A percentile compares a stretch with the other conserved stretches of the same genome.
Evolutionary conservation across 2,329 filamentous ascomycete species (phyloP).

Genomic region (Pyrenochaeta sp.): DNA sequence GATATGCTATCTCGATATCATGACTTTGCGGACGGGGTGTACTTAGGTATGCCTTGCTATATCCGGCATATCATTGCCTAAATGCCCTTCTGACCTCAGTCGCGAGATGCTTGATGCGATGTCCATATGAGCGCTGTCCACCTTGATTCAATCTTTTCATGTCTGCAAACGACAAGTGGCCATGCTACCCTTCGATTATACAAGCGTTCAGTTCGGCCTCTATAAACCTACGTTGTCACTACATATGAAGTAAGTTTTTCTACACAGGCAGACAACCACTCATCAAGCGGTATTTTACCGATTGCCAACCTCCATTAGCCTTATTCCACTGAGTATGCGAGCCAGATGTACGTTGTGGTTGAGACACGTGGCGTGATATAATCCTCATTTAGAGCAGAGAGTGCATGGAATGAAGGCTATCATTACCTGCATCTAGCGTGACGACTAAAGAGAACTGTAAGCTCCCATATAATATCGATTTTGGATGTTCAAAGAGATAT

Average conservation of each 20-base stretch:
- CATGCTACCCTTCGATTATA: background rate
- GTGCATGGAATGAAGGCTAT: slow-evolving; percentile 1
- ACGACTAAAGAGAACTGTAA: background rate
- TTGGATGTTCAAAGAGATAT: background rate
- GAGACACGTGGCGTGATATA: background rate
- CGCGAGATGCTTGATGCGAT: background rate
- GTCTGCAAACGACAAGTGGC: background rate
- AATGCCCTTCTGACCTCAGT: slow-evolving; percentile 1
- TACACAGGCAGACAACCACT: background rate
- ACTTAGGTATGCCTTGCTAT: background rate
- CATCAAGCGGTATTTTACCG: background rate
- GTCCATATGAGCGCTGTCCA: background rate
- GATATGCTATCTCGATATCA: too few species aligned
- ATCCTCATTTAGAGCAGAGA: background rate
- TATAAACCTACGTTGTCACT: background rate
- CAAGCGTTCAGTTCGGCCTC: background rate
- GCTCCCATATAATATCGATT: background rate
- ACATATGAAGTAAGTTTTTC: background rate
- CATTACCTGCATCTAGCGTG: background rate
- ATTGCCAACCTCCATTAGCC: background rate
- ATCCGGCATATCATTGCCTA: background rate
- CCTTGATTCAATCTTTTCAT: background rate
- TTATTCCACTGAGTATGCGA: background rate
- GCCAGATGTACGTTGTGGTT: background rate
- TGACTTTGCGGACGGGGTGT: background rate